A percentile compares a stretch with the other conserved stretches of the same genome.
Evolutionary conservation across 768 basidiomycete species (phyloP).

Genomic region (Lentinula edodes): DNA sequence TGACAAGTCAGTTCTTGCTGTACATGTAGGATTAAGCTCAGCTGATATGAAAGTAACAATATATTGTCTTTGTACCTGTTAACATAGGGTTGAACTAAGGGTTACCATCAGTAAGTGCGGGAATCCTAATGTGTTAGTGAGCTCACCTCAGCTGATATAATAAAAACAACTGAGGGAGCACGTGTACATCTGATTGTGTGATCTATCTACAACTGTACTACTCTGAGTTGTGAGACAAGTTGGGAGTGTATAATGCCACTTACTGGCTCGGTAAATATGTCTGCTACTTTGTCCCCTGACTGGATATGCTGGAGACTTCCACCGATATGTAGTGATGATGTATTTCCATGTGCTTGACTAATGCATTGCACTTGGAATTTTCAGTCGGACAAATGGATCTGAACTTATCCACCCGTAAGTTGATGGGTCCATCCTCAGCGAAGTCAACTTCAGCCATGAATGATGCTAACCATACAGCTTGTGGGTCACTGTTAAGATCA

Average conservation of each 20-base stretch:
- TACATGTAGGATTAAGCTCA: too few species aligned
- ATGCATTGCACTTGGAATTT: conserved; percentile 19
- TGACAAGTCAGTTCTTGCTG: too few species aligned
- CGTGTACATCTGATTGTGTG: too few species aligned
- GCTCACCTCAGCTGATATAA: too few species aligned
- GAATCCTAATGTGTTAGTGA: too few species aligned
- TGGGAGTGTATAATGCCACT: background rate
- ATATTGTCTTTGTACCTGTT: too few species aligned
- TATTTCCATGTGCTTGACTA: conserved; percentile 26
- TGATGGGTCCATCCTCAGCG: background rate
- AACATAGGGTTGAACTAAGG: too few species aligned
- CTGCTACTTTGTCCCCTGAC: conserved; percentile 7
- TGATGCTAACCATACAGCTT: conserved; percentile 21
- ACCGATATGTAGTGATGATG: conserved; percentile 8
- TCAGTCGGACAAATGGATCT: conserved; percentile 22
- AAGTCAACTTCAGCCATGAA: conserved; percentile 19
- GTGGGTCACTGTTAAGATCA: too few species aligned
- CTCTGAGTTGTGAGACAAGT: background rate
- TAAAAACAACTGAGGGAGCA: too few species aligned
- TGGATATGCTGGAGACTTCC: conserved; percentile 4
- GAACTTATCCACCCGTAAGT: conserved; percentile 22
- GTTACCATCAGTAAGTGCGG: too few species aligned
- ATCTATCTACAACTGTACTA: too few species aligned
- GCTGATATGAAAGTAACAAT: too few species aligned
- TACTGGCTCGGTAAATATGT: conserved; percentile 14